Evolutionary conservation across 257 asterid species (phyloP), one percentile per base, ranked within the genome.

Genomic region (Marsdenia floribunda): DNA sequence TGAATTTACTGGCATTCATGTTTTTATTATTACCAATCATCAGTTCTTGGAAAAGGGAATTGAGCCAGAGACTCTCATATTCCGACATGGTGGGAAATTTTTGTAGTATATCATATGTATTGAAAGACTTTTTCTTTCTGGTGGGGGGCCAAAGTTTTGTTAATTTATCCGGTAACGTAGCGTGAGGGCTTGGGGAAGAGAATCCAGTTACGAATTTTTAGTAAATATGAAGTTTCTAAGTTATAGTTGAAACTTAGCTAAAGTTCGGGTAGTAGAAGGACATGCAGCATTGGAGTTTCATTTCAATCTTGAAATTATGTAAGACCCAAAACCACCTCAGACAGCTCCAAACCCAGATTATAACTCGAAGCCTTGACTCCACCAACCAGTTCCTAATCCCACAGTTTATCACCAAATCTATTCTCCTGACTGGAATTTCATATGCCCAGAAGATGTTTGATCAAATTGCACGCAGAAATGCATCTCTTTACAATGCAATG

Each of bases 401-500:
- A 74, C 78, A 77, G 57, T 86, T 93, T 77, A 83, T 93, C n/a
- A 29, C 80, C 0, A 86, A 60, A n/a, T 90, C 96, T 76, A 77
- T 80, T 2, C 81, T 77, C 26, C 54, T 86, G 64, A 72, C 69
- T 76, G 80, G 69, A 46, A 80, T 83, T 55, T 16, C 7, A 21
- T 73, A 83, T 65, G 89, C 90, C 67, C 88, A 86, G 16, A 71
- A 89, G 49, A 73, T 89, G 91, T 90, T 94, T 81, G 95, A 89
- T 80, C 71, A 76, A 83, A 87, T 88, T 84, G 80, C 86, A 0
- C 75, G 80, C 76, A 81, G 83, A 77, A 84, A 77, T 73, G 83
- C 92, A 1, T 86, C 94, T 14, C 86, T 87, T 59, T 93, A 90
- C 87, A 89, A 92, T 77, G 88, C 88, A 29, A 76, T 91, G 86